Evolutionary conservation across 331 rosid species (phyloP), one percentile per base, ranked within the genome.

Genomic region (Phaseolus coccineus): DNA sequence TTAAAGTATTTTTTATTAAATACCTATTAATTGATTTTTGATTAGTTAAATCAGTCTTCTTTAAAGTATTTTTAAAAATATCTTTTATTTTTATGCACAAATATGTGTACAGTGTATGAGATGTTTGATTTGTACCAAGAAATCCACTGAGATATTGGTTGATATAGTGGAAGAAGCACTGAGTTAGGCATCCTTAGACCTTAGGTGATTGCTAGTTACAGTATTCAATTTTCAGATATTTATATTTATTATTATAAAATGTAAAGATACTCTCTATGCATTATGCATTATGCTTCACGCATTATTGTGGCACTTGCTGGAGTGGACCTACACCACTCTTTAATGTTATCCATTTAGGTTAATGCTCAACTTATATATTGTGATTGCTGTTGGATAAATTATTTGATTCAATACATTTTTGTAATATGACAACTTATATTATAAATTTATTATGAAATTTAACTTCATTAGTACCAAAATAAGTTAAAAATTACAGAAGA

Each of bases 81-180:
- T 40, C 1, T 37, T 37, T 37, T 6, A 37, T 37, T 5, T 37
- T 37, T 37, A 37, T 42, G 13, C 47, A 42, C 0, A 42, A 42
- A 8, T 42, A 42, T 42, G 13, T 42, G 12, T 35, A 35, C 1
- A 35, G 16, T 2, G 14, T 14, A 2, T 2, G 2, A 63, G 47
- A 10, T 9, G 31, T n/a, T 46, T 30, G 30, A 27, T 69, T 52
- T 64, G 28, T 3, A 9, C 66, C 53, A 71, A 19, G 65, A 71
- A 76, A 69, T n/a, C 48, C 77, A 67, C 72, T 73, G 59, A 66
- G 70, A 53, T 35, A 28, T 35, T 16, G 75, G 19, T 63, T 3
- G 76, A 27, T 39, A n/a, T 62, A 82, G 84, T 73, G 88, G 87
- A 65, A 80, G 62, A 73, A 28, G 33, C 87, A 79, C 83, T 74